Conservation (phyloP, 106 monocot genomes). For the Apostasia ramifera region DNA sequence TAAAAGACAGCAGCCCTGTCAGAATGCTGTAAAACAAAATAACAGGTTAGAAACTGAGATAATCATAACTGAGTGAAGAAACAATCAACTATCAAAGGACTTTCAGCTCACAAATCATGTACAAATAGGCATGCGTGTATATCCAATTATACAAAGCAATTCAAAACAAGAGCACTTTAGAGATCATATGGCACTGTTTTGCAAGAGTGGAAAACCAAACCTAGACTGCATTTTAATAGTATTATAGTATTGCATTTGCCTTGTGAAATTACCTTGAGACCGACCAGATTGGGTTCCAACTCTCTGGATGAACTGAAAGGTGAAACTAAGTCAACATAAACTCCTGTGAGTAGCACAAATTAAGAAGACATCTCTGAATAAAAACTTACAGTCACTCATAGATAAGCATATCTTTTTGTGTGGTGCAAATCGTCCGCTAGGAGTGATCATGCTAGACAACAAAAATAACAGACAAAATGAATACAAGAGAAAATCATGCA, state of each 20-base stretch:
- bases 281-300: slow-evolving; percentile 99
- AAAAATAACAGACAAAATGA: slow-evolving; percentile 6
- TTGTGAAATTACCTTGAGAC: slow-evolving; percentile 63
- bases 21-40: slow-evolving; percentile 81
- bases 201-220: too few species aligned
- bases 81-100: background rate
- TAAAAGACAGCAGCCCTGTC: slow-evolving; percentile 92
- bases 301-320: slow-evolving; percentile 94
- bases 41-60: slow-evolving; percentile 5
- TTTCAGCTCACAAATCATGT: background rate
- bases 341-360: background rate
- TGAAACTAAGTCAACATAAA: slow-evolving; percentile 12
- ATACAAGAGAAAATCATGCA: background rate
- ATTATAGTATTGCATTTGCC: too few species aligned
- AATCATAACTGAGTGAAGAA: background rate
- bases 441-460: slow-evolving; percentile 80
- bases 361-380: background rate
- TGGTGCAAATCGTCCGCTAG: slow-evolving; percentile 93
- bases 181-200: too few species aligned
- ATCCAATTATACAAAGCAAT: too few species aligned
- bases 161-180: too few species aligned
- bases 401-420: slow-evolving; percentile 79
- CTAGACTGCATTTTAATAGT: too few species aligned
- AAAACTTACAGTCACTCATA: slow-evolving; percentile 78
- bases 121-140: too few species aligned